Conservation (phyloP, 352 stramenopile genomes). For the Pythium chondricola region DNA sequence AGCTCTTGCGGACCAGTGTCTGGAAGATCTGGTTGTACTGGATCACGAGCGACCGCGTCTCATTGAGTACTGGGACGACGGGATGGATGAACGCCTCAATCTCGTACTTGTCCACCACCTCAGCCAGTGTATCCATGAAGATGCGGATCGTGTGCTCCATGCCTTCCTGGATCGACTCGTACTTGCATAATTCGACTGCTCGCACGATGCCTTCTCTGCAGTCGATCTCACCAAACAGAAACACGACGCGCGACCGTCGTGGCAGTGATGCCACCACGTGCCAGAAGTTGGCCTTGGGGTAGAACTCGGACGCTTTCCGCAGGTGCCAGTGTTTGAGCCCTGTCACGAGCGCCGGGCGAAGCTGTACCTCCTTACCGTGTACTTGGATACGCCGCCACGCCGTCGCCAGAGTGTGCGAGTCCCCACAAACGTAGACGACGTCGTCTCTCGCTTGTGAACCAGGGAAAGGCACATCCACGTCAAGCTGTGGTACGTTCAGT, state of each 20-base stretch:
- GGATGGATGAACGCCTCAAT: slow-evolving; percentile 84
- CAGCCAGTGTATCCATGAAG: slow-evolving; percentile 63
- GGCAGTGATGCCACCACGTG: slow-evolving; percentile 53
- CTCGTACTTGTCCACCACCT: slow-evolving; percentile 43
- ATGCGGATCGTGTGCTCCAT: slow-evolving; percentile 73
- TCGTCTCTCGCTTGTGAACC: neutral
- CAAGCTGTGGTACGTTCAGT: slow-evolving; percentile 9
- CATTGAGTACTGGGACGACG: slow-evolving; percentile 84
- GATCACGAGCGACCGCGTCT: slow-evolving; percentile 77
- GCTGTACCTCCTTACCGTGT: slow-evolving; percentile 5
- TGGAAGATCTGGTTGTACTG: slow-evolving; percentile 80
- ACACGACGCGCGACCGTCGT: slow-evolving; percentile 63
- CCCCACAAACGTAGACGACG: slow-evolving; percentile 80
- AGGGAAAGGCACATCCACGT: neutral
- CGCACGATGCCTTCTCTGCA: slow-evolving; percentile 90
- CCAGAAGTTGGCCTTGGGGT: slow-evolving; percentile 91
- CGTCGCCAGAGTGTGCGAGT: slow-evolving; percentile 89
- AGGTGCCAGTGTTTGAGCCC: slow-evolving; percentile 94
- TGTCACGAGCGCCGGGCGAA: slow-evolving; percentile 81
- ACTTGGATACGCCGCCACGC: slow-evolving; percentile 72
- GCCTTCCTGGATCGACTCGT: slow-evolving; percentile 76
- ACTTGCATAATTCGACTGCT: slow-evolving; percentile 84
- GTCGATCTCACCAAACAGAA: slow-evolving; percentile 95
- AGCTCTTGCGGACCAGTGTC: slow-evolving; percentile 27
- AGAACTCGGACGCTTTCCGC: slow-evolving; percentile 80